These are phyloP conservation scores for Sugiyamaella neomexicana DNA, from an alignment of 1,139 yeast species.

Conservation along the genomic window DNA sequence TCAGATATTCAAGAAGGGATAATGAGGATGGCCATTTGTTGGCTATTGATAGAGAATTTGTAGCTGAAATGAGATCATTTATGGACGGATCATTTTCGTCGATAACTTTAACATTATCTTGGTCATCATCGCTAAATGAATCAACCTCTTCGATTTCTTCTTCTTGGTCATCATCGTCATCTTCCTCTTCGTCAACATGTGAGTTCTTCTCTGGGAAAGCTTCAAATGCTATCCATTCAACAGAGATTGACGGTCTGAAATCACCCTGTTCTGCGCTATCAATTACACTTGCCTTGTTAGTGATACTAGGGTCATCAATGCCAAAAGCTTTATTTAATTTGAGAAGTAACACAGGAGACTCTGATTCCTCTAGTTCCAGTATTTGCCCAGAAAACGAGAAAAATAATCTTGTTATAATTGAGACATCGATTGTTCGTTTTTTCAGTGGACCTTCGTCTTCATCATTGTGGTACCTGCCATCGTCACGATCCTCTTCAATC, in stretches of 20 bases:
- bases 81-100: neutral
- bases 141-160: constrained; percentile 41
- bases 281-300: constrained; percentile 8
- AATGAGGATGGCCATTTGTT: constrained; percentile 40
- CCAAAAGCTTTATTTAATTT: constrained; percentile 46
- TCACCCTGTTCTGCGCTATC: constrained; percentile 11
- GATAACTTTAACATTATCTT: constrained; percentile 10
- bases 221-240: constrained; percentile 59
- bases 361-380: constrained; percentile 62
- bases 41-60: neutral
- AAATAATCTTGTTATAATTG: constrained; percentile 54
- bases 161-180: no score
- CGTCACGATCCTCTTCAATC: constrained; percentile 63
- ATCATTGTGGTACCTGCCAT: constrained; percentile 71
- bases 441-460: constrained; percentile 41
- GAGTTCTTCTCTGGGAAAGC: constrained; percentile 40
- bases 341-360: constrained; percentile 67
- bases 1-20: constrained; percentile 63
- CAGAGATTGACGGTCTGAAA: constrained; percentile 13
- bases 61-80: neutral
- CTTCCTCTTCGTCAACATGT: constrained; percentile 27
- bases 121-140: constrained; percentile 32
- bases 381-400: constrained; percentile 74
- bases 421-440: constrained; percentile 42
- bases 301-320: constrained; percentile 14